Conservation (phyloP, 495 filamentous ascomycete genomes). For the Penicillium mononematosum region DNA sequence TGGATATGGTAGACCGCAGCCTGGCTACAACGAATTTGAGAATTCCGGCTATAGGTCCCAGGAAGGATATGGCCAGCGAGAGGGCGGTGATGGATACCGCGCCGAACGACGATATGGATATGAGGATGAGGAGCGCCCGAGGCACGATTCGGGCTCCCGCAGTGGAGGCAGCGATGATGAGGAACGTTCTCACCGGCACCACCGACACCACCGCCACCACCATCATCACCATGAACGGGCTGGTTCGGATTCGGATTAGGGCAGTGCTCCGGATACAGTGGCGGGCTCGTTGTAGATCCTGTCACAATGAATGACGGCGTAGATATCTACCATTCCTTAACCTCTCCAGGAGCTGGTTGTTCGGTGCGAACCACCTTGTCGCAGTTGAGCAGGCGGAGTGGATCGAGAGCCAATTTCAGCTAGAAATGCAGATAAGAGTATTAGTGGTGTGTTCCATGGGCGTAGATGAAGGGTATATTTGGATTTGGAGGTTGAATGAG, state of each 20-base stretch:
- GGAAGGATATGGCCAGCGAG: slow-evolving; percentile 23
- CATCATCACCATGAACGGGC: slow-evolving; percentile 24
- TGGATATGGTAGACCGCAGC: slow-evolving; percentile 23
- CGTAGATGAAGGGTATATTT: background rate
- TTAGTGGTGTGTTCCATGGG: slow-evolving; percentile 11
- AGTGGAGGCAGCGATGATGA: slow-evolving; percentile 20
- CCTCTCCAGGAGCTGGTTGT: slow-evolving; percentile 36
- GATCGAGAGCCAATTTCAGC: slow-evolving; percentile 66
- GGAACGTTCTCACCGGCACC: slow-evolving; percentile 30
- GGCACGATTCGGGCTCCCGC: slow-evolving; percentile 16
- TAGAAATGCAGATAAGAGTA: slow-evolving; percentile 24
- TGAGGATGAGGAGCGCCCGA: slow-evolving; percentile 16
- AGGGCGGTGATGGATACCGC: slow-evolving; percentile 10
- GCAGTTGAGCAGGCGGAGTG: slow-evolving; percentile 63
- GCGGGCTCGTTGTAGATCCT: background rate
- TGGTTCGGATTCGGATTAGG: slow-evolving; percentile 25
- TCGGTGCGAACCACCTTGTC: slow-evolving; percentile 62
- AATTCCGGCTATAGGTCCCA: slow-evolving; percentile 15
- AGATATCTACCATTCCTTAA: slow-evolving; percentile 40
- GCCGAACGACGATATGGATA: slow-evolving; percentile 11
- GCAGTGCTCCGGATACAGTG: background rate
- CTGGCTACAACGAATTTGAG: slow-evolving; percentile 22
- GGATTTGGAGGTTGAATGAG: background rate
- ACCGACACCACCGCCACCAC: slow-evolving; percentile 34
- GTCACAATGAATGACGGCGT: background rate